Conservation (phyloP, 129 eudicot genomes). For the Escallonia herrerae region DNA sequence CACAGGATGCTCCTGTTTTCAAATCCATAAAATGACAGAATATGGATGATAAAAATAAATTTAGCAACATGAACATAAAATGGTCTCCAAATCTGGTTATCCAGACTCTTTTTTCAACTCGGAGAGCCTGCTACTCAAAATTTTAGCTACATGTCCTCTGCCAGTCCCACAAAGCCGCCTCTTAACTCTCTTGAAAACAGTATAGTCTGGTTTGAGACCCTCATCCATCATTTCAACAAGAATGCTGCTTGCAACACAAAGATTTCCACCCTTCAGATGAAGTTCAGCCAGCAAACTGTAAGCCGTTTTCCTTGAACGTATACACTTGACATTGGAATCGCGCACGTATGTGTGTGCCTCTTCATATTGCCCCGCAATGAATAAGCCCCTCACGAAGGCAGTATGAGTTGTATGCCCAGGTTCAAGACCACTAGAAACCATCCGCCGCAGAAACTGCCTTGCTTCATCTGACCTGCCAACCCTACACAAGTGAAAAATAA, state of each 20-base stretch:
- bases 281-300: slow-evolving; percentile 58
- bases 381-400: slow-evolving; percentile 50
- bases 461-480: slow-evolving; percentile 45
- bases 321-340: slow-evolving; percentile 25
- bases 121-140: slow-evolving; percentile 34
- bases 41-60: too few species aligned
- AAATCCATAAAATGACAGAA: too few species aligned
- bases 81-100: too few species aligned
- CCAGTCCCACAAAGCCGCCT: slow-evolving; percentile 37
- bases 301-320: slow-evolving; percentile 27
- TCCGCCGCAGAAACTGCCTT: slow-evolving; percentile 20
- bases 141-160: slow-evolving; percentile 34
- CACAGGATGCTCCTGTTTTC: too few species aligned
- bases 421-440: slow-evolving; percentile 30
- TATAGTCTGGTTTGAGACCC: slow-evolving; percentile 51
- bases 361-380: slow-evolving; percentile 33
- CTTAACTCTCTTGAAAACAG: slow-evolving; percentile 22
- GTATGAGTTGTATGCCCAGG: slow-evolving; percentile 52
- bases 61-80: too few species aligned
- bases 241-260: slow-evolving; percentile 35
- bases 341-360: slow-evolving; percentile 45
- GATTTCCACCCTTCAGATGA: slow-evolving; percentile 43
- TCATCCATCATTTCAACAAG: slow-evolving; percentile 73
- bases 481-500: slow-evolving; percentile 37
- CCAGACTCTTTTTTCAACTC: slow-evolving; percentile 19